phyloP scores from a whole-genome alignment of 2,329 filamentous ascomycete genomes.

The Nemania serpens region DNA sequence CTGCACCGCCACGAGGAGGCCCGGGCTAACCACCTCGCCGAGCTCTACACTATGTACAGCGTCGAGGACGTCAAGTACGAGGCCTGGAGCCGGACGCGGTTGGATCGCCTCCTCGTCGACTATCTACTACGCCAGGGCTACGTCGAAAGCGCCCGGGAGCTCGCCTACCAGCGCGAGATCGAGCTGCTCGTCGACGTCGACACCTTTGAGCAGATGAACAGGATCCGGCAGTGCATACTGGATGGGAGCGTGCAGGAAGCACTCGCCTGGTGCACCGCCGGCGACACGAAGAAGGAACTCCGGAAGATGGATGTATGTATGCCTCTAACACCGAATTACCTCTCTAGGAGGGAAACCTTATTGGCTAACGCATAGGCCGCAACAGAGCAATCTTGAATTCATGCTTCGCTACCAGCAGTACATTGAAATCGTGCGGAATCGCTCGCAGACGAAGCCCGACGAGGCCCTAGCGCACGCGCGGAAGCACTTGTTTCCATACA shows the following conservation, averaged over 20 bases:
- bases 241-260: constrained; percentile 76
- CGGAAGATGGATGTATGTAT: constrained; percentile 77
- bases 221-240: constrained; percentile 74
- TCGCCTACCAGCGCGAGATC: constrained; percentile 77
- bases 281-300: constrained; percentile 88
- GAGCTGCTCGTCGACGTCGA: constrained; percentile 84
- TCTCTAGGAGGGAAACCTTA: not conserved
- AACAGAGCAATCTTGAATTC: constrained; percentile 73
- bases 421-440: constrained; percentile 81
- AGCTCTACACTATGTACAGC: constrained; percentile 78
- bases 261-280: constrained; percentile 76
- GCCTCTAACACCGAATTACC: not conserved
- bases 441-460: constrained; percentile 63
- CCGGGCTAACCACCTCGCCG: constrained; percentile 78
- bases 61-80: constrained; percentile 94
- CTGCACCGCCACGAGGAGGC: constrained; percentile 77
- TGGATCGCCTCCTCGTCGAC: constrained; percentile 89
- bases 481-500: constrained; percentile 76
- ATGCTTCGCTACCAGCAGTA: constrained; percentile 93
- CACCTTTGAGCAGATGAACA: constrained; percentile 82
- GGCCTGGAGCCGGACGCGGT: constrained; percentile 78
- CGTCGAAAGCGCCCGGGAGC: constrained; percentile 71
- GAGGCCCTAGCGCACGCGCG: constrained; percentile 84
- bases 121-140: constrained; percentile 88
- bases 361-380: constrained; percentile 7